Percentiles rank a stretch among this genome's conserved stretches.
Conservation (phyloP, 2,329 filamentous ascomycete species). For the Cladophialophora exuberans region DNA sequence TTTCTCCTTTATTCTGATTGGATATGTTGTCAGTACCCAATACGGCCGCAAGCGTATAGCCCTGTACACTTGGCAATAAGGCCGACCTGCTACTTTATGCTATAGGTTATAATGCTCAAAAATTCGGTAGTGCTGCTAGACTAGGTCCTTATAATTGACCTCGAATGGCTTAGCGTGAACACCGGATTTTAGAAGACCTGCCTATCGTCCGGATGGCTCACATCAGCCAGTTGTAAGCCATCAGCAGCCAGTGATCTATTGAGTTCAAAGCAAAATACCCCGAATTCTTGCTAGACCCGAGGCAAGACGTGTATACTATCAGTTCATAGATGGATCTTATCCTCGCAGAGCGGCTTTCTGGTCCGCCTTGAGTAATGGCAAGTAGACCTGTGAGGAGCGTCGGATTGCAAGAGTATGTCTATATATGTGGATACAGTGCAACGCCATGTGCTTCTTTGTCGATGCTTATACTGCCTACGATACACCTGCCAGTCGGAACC, state of each 20-base stretch:
- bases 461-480: too few species aligned
- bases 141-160: neutral
- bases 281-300: neutral
- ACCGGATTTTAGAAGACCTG: neutral
- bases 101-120: neutral
- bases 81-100: neutral
- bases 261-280: neutral
- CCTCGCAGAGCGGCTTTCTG: too few species aligned
- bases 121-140: neutral
- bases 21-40: neutral
- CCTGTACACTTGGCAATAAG: neutral
- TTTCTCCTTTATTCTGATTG: neutral
- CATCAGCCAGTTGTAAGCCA: slow-evolving; percentile 5
- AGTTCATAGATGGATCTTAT: too few species aligned
- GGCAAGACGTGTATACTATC: too few species aligned
- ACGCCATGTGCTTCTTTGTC: too few species aligned
- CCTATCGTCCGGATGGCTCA: neutral
- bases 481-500: too few species aligned
- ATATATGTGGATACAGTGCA: too few species aligned
- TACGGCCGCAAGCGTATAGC: neutral
- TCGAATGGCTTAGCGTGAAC: neutral
- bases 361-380: too few species aligned
- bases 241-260: neutral
- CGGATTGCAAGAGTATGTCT: too few species aligned
- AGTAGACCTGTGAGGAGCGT: too few species aligned